Evolutionary conservation across 768 basidiomycete species (phyloP), one percentile per base, ranked within the genome.

Genomic region (Kwoniella heveanensis): DNA sequence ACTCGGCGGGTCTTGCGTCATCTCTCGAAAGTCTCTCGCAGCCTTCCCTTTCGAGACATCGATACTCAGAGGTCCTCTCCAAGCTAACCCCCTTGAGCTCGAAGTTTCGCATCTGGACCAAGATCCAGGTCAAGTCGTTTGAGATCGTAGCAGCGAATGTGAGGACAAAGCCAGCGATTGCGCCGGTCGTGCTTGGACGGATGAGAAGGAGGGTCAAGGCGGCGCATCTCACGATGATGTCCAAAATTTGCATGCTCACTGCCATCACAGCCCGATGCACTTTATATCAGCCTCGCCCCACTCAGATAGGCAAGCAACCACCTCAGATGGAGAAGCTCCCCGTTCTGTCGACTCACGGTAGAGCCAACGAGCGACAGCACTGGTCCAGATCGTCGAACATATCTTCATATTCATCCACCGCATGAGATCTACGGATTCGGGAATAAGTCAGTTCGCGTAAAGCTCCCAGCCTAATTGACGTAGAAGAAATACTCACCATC

Each of bases 1-100:
- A 46, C 12, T 59, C 54, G 15, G 60, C 52, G 12, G n/a, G 19
- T 29, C 51, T 24, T 25, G 64, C 62, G 32, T 64, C 48, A 25
- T 58, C 25, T 47, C 64, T 36, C 44, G 66, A 24, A 1, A 73
- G 62, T 2, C 54, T 49, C 15, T 69, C 37, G 6, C 64, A 64
- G 25, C 72, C 76, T 66, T 79, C 77, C 30, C 50, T 53, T 15
- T 76, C 71, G 10, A 79, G 63, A 1, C 30, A 25, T 21, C 69
- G 60, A 54, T 73, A 79, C 36, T 79, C 75, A 2, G 64, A 57
- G 4, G 67, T 62, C 15, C 77, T 49, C 50, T 79, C 71, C 26
- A 73, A 57, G 44, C 29, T 54, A 17, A 75, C 68, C 10, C 71
- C 73, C 30, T 68, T 39, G 17, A 65, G 57, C 37, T 74, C 73